Evolutionary conservation across 108 stramenopile genomes (phyloP).

Genomic region (Cyclotella cryptica): DNA sequence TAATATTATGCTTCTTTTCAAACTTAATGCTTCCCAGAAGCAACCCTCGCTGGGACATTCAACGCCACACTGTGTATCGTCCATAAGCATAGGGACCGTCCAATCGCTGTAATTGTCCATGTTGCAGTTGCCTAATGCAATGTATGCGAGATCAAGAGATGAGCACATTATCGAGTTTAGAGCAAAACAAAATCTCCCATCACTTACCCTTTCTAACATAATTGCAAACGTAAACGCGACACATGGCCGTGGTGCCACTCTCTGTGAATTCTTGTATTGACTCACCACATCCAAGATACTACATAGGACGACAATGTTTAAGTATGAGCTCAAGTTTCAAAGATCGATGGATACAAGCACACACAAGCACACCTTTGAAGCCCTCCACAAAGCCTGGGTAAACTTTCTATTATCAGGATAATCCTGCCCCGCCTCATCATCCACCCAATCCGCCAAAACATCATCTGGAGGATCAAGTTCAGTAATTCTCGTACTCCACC

Average conservation of each 20-base stretch:
- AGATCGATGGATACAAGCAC: not conserved
- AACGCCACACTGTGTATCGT: slow-evolving; percentile 17
- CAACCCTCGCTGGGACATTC: slow-evolving; percentile 40
- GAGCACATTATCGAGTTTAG: not conserved
- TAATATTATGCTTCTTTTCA: no score
- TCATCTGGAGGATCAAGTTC: slow-evolving; percentile 10
- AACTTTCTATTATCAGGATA: slow-evolving; percentile 4
- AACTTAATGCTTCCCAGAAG: slow-evolving; percentile 12
- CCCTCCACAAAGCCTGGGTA: slow-evolving; percentile 16
- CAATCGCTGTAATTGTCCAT: slow-evolving; percentile 36
- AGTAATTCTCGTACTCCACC: not conserved
- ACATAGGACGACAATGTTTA: not conserved
- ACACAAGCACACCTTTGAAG: not conserved
- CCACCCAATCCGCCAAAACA: slow-evolving; percentile 7
- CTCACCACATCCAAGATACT: slow-evolving; percentile 42
- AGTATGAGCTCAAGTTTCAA: not conserved
- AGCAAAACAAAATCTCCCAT: not conserved
- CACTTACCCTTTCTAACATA: slow-evolving; percentile 16
- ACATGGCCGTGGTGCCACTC: slow-evolving; percentile 6
- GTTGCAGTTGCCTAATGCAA: slow-evolving; percentile 30
- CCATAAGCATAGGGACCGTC: slow-evolving; percentile 35
- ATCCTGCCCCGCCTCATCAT: not conserved
- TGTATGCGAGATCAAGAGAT: not conserved
- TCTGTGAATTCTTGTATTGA: slow-evolving; percentile 17
- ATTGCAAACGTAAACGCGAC: slow-evolving; percentile 32